These are phyloP conservation scores for Ceratobasidium papillatum DNA, from an alignment of 1,284 basidiomycete species.

Conservation along the genomic window DNA sequence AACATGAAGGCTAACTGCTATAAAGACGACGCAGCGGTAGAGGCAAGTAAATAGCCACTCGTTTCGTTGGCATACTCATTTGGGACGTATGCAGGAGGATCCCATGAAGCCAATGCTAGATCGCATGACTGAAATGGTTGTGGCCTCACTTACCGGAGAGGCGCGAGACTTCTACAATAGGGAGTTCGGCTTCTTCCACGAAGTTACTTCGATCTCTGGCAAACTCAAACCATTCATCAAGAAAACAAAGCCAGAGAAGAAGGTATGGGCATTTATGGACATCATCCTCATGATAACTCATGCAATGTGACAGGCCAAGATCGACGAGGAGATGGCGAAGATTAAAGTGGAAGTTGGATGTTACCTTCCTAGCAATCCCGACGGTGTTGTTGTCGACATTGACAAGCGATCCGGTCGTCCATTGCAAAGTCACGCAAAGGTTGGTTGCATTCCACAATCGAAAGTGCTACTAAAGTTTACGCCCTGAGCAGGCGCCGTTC, in stretches of 20 bases:
- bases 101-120: constrained; percentile 96
- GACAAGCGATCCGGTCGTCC: constrained; percentile 97
- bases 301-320: constrained; percentile 77
- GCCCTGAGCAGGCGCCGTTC: constrained; percentile 86
- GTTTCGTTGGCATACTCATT: not conserved
- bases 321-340: constrained; percentile 99
- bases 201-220: constrained; percentile 97
- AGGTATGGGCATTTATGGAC: constrained; percentile 60
- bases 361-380: constrained; percentile 97
- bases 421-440: constrained; percentile 97
- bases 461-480: not conserved
- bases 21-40: constrained; percentile 87
- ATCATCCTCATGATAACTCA: not conserved
- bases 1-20: constrained; percentile 99
- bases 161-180: constrained; percentile 92
- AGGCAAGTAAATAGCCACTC: constrained; percentile 60
- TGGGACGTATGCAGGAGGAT: constrained; percentile 74
- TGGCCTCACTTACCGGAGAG: constrained; percentile 87
- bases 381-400: constrained; percentile 94
- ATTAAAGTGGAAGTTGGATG: constrained; percentile 93
- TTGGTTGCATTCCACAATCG: constrained; percentile 50
- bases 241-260: constrained; percentile 96
- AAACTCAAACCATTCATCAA: constrained; percentile 98
- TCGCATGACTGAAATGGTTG: constrained; percentile 82
- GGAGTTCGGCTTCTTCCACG: constrained; percentile 96